phyloP scores from a whole-genome alignment of 106 monocot species.

The Dioscorea alata region DNA sequence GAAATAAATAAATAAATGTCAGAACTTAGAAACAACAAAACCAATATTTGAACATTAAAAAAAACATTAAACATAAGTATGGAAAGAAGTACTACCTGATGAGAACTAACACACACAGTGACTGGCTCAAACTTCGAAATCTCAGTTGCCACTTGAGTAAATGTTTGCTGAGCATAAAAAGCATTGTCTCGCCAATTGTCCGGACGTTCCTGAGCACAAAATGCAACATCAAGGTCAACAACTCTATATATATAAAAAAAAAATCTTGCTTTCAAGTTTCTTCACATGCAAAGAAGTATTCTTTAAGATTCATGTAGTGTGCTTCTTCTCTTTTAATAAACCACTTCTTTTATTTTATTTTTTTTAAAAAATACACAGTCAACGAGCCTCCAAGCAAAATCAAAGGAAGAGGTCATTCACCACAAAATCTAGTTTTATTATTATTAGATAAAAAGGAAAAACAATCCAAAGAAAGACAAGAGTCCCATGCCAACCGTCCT shows the following conservation, averaged over 20 bases:
- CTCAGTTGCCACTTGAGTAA: slow-evolving; percentile 52
- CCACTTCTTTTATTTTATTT: too few relatives aligned
- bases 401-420: not conserved
- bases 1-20: not conserved
- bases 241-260: not conserved
- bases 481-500: not conserved
- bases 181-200: slow-evolving; percentile 87
- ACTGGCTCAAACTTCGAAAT: slow-evolving; percentile 86
- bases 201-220: slow-evolving; percentile 58
- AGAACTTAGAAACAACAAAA: not conserved
- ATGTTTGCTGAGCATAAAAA: slow-evolving; percentile 43
- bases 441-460: not conserved
- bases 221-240: not conserved
- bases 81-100: not conserved
- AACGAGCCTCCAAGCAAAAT: not conserved
- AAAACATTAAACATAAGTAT: not conserved
- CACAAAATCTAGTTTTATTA: not conserved
- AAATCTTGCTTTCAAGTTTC: too few relatives aligned
- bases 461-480: not conserved
- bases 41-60: not conserved
- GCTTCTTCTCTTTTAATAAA: too few relatives aligned
- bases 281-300: too few relatives aligned
- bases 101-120: slow-evolving; percentile 16
- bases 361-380: too few relatives aligned
- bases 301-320: too few relatives aligned